Evolutionary conservation across 2,329 filamentous ascomycete genomes (phyloP).

Genomic region (Didymella arachidicola): DNA sequence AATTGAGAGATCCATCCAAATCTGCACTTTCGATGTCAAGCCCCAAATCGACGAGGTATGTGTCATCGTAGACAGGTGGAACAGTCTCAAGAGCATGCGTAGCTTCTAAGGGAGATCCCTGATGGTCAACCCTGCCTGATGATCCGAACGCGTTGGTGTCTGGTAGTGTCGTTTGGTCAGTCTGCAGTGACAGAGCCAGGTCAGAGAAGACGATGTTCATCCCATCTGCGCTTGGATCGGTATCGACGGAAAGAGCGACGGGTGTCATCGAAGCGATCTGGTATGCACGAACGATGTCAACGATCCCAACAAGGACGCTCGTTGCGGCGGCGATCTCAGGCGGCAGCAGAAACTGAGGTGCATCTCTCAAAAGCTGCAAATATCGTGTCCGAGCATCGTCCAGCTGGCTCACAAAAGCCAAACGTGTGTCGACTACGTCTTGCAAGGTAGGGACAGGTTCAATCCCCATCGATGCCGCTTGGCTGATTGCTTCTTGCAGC

Average conservation of each 20-base stretch:
- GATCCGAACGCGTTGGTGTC: neutral
- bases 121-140: neutral
- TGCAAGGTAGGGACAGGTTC: too few species aligned
- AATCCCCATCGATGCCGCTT: too few species aligned
- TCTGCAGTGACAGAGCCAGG: neutral
- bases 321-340: neutral
- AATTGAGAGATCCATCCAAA: neutral
- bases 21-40: neutral
- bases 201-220: neutral
- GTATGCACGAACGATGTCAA: neutral
- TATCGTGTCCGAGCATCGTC: neutral
- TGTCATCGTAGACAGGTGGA: too few species aligned
- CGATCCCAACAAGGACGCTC: neutral
- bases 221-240: neutral
- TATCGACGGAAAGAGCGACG: neutral
- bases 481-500: neutral
- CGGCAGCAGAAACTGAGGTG: neutral
- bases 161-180: neutral
- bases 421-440: too few species aligned
- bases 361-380: neutral
- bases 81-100: neutral
- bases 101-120: neutral
- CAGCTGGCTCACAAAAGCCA: neutral
- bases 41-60: neutral
- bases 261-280: neutral